Evolutionary conservation across 768 basidiomycete species (phyloP), one percentile per base, ranked within the genome.

Genomic region (Crassisporium funariophilum): DNA sequence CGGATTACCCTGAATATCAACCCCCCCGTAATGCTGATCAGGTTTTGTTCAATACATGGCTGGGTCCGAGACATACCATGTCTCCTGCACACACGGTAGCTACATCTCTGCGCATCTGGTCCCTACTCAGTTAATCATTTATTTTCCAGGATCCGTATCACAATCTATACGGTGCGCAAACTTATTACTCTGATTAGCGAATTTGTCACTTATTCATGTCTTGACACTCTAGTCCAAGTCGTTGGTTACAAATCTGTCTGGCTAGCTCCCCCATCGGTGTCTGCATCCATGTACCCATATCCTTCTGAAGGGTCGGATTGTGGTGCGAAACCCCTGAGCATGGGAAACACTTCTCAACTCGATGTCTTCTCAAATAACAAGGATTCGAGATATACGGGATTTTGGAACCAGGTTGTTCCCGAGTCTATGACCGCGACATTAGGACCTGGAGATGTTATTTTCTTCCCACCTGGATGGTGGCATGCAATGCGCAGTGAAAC

Each of bases 401-500:
- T 90, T 59, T 72, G 72, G 66, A 54, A 68, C 13, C 47, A 75
- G 0, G 90, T 86, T 16, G 75, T 77, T 17, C 82, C 82, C 6
- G 41, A 68, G 16, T 85, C 92, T 1, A 74, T 78, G 66, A 73
- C 73, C 38, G 78, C 77, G 23, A 82, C 81, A 1, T 72, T 98
- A 1, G 69, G 75, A 44, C 84, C 93, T 1, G 95, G 95, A 0
- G 95, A 98, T 66, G 46, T 95, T 35, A 70, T 98, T 35, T 88
- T 89, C 61, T 85, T 98, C 54, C 95, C 95, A 15, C 87, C 89
- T 4, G 84, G 89, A 21, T 95, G 92, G 92, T 95, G 92, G 92
- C 92, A 95, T 65, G 87, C 86, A 13, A 89, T 92, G 88, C 80
- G 84, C 53, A 86, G 83, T 64, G 89, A 91, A 68, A 78, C 79